Conservation (phyloP, 306 rosid species). For the Gleditsia sinensis region DNA sequence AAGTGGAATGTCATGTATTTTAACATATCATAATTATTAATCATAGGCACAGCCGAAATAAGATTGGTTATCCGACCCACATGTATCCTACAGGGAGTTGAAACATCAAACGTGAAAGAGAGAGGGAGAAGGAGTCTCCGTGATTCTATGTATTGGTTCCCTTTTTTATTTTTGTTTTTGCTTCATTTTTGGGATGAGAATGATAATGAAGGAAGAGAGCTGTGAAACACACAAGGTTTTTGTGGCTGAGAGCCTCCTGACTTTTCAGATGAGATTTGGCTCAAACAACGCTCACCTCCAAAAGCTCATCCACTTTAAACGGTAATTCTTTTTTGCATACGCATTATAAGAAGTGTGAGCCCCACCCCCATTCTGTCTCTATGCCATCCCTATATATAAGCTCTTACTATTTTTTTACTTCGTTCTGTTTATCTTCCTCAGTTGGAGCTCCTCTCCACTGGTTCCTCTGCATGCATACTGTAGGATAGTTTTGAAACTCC, state of each 20-base stretch:
- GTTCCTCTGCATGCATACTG: constrained; percentile 50
- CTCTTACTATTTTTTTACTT: constrained; percentile 40
- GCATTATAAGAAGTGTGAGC: constrained; percentile 37
- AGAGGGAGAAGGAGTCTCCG: neutral
- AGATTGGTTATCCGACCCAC: neutral
- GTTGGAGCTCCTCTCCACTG: constrained; percentile 39
- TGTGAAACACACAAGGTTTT: constrained; percentile 5
- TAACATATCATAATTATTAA: neutral
- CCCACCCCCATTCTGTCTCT: constrained; percentile 52
- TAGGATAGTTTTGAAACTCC: constrained; percentile 45
- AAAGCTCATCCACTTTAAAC: constrained; percentile 53
- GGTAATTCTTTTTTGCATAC: constrained; percentile 19
- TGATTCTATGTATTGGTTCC: neutral
- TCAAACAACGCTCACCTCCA: constrained; percentile 12
- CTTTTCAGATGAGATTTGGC: constrained; percentile 17
- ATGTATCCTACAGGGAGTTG: neutral
- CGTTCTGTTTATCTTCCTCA: constrained; percentile 40
- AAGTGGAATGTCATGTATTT: neutral
- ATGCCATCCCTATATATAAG: constrained; percentile 40
- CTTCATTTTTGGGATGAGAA: neutral
- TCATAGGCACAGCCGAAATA: neutral
- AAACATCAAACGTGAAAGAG: neutral
- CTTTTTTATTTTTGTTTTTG: neutral
- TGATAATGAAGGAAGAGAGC: constrained; percentile 16
- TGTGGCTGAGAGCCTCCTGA: constrained; percentile 4